phyloP scores from a whole-genome alignment of 2,329 filamentous ascomycete genomes.

The Sordariomycetes sp. region DNA sequence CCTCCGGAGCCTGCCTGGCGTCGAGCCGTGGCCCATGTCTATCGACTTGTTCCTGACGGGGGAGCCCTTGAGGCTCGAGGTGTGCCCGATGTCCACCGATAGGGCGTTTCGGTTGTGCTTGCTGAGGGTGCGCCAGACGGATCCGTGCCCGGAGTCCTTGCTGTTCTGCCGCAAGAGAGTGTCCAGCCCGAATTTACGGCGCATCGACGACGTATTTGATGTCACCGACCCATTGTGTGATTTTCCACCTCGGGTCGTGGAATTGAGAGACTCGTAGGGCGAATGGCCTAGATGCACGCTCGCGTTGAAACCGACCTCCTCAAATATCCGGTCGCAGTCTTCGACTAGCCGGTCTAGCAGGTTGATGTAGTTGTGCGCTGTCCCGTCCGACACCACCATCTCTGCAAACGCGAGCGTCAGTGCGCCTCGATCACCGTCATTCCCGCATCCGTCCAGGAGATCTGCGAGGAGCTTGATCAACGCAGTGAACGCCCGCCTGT shows the following conservation, averaged over 20 bases:
- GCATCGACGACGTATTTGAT: conserved; percentile 76
- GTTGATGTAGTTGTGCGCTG: conserved; percentile 74
- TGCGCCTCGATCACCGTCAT: conserved; percentile 80
- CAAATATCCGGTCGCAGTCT: conserved; percentile 81
- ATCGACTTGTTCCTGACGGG: conserved; percentile 64
- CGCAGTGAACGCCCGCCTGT: conserved; percentile 64
- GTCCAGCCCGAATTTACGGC: conserved; percentile 73
- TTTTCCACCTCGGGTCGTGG: conserved; percentile 39
- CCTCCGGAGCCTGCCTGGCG: conserved; percentile 20
- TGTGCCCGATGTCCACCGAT: conserved; percentile 37
- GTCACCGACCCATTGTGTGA: conserved; percentile 61
- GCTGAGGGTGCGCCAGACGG: conserved; percentile 79
- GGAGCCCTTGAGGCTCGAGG: conserved; percentile 49
- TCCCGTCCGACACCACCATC: conserved; percentile 64
- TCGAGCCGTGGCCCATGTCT: conserved; percentile 42
- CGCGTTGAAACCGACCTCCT: conserved; percentile 32
- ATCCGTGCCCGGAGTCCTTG: conserved; percentile 60
- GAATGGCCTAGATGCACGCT: conserved; percentile 24
- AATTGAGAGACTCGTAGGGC: conserved; percentile 45
- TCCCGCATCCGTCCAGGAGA: conserved; percentile 76
- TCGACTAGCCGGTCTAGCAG: conserved; percentile 80
- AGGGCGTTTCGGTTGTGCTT: conserved; percentile 52
- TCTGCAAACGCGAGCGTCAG: conserved; percentile 83
- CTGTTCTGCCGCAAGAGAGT: conserved; percentile 66
- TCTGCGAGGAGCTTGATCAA: conserved; percentile 80